Percentiles rank a stretch among this genome's conserved stretches.
Evolutionary conservation across 352 stramenopile species (phyloP).

Genomic region (Pythium plurisporium): DNA sequence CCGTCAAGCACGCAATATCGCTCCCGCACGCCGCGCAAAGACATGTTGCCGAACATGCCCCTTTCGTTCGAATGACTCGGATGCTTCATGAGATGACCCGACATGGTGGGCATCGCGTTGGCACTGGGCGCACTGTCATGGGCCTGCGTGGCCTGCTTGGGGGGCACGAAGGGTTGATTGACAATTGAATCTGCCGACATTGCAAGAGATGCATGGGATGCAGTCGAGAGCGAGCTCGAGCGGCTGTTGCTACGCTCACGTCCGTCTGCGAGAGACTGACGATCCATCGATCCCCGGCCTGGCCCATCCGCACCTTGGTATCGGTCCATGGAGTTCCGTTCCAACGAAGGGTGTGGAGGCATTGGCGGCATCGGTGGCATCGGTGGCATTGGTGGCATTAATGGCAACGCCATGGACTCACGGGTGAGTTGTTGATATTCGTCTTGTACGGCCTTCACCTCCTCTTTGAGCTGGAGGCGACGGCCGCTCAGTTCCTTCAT

Average conservation of each 20-base stretch:
- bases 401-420: constrained; percentile 20
- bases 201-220: constrained; percentile 45
- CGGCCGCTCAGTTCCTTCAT: constrained; percentile 47
- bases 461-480: constrained; percentile 62
- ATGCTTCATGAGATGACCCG: constrained; percentile 67
- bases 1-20: constrained; percentile 72
- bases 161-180: constrained; percentile 23
- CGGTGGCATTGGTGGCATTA: constrained; percentile 15
- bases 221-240: constrained; percentile 36
- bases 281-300: constrained; percentile 11
- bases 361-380: too few relatives aligned
- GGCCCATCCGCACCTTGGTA: not conserved
- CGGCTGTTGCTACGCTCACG: constrained; percentile 24
- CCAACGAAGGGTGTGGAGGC: constrained; percentile 13
- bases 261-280: not conserved
- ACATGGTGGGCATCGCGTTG: constrained; percentile 34
- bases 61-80: constrained; percentile 77
- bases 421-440: constrained; percentile 25
- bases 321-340: not conserved
- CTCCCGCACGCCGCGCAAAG: constrained; percentile 61
- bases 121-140: not conserved
- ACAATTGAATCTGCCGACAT: constrained; percentile 43
- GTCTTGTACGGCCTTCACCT: constrained; percentile 70
- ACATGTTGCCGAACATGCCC: constrained; percentile 76
- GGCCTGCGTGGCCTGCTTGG: constrained; percentile 6